These are phyloP conservation scores for Phytophthora pinifolia DNA, from an alignment of 352 stramenopile species.

Conservation along the genomic window DNA sequence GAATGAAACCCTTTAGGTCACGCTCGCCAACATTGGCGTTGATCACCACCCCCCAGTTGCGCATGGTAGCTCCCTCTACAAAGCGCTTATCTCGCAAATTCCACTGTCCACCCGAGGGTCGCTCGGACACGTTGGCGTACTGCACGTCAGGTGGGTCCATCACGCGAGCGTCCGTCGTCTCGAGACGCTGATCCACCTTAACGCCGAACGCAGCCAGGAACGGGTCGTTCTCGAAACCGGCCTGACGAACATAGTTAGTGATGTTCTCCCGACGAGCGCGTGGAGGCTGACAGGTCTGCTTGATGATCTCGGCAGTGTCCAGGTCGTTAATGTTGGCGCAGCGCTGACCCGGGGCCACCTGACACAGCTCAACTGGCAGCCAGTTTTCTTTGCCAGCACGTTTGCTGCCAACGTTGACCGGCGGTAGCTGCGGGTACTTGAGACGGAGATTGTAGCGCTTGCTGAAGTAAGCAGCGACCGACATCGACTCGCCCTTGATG, in stretches of 20 bases:
- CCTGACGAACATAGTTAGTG: conserved; percentile 56
- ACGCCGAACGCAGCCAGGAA: conserved; percentile 65
- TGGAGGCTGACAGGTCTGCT: conserved; percentile 56
- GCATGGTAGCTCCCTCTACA: conserved; percentile 45
- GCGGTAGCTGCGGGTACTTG: conserved; percentile 63
- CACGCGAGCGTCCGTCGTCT: conserved; percentile 46
- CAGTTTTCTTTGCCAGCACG: conserved; percentile 48
- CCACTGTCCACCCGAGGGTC: conserved; percentile 62
- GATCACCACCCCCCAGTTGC: conserved; percentile 65
- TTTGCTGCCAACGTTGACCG: conserved; percentile 69
- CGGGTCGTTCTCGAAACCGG: conserved; percentile 73
- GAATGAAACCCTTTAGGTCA: conserved; percentile 49
- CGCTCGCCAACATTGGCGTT: conserved; percentile 34
- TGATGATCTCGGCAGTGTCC: conserved; percentile 85
- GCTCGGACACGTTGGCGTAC: conserved; percentile 61
- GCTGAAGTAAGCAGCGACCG: conserved; percentile 63
- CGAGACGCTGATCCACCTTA: conserved; percentile 52
- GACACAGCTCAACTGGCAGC: conserved; percentile 83
- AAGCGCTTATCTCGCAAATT: conserved; percentile 79
- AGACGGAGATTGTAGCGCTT: conserved; percentile 59
- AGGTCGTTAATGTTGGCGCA: conserved; percentile 76
- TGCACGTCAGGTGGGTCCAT: conserved; percentile 65
- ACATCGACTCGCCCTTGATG: conserved; percentile 53
- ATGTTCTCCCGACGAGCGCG: conserved; percentile 47
- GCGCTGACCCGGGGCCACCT: conserved; percentile 66